Percentiles rank a stretch among this genome's conserved stretches.
phyloP scores from a whole-genome alignment of 1,139 yeast species.

The Geotrichum histeridarum region DNA sequence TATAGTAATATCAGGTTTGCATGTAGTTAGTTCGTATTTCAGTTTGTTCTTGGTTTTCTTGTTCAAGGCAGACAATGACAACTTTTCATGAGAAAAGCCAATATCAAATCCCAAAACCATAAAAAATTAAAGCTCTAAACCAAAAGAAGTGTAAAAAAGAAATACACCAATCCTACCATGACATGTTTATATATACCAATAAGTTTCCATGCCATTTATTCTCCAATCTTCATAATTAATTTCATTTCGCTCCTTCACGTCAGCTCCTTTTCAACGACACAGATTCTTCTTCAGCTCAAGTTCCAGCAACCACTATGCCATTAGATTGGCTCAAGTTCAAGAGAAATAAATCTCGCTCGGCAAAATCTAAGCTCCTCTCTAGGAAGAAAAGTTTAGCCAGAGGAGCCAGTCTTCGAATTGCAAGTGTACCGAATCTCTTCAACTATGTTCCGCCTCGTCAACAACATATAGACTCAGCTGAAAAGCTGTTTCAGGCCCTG shows the following conservation, averaged over 20 bases:
- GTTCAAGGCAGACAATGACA: no score
- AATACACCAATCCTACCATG: no score
- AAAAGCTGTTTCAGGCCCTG: background rate
- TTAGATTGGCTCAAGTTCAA: slow-evolving; percentile 1
- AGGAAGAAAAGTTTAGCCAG: slow-evolving; percentile 1
- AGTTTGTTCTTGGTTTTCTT: no score
- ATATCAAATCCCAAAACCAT: no score
- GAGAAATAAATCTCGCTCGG: background rate
- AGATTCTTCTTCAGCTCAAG: background rate
- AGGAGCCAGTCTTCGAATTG: slow-evolving; percentile 4
- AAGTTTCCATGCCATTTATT: no score
- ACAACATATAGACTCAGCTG: background rate
- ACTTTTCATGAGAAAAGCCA: no score
- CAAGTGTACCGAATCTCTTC: slow-evolving; percentile 6
- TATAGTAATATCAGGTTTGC: no score
- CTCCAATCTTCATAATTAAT: background rate
- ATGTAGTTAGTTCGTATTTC: no score
- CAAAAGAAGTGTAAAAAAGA: no score
- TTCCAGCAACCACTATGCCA: background rate
- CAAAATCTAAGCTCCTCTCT: background rate
- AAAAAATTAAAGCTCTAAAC: no score
- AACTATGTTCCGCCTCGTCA: slow-evolving; percentile 14
- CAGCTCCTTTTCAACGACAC: background rate
- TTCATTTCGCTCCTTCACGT: background rate
- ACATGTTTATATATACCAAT: no score